These are phyloP conservation scores for Eucalyptus erythrocorys DNA, from an alignment of 345 rosid species.

Conservation along the genomic window DNA sequence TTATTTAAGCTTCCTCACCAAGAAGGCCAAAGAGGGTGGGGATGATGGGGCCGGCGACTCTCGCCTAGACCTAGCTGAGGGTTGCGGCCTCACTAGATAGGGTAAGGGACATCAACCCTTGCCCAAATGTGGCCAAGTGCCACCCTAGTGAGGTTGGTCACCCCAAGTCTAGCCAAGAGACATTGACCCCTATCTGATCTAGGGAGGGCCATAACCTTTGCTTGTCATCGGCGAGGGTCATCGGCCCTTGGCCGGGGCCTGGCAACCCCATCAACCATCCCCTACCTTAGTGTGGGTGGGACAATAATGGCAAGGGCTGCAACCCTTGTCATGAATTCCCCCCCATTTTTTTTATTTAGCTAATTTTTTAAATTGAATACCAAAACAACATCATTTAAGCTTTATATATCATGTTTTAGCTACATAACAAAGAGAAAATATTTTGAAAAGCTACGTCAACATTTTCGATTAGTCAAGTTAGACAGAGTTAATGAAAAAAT, in stretches of 20 bases:
- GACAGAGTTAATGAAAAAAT: neutral
- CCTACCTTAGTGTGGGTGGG: rapidly evolving
- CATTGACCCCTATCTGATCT: rapidly evolving
- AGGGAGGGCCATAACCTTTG: neutral
- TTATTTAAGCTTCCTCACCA: too few relatives aligned
- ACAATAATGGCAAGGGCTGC: rapidly evolving
- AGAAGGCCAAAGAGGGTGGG: too few relatives aligned
- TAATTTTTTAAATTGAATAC: too few relatives aligned
- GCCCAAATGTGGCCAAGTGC: neutral
- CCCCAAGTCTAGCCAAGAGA: neutral
- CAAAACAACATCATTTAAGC: too few relatives aligned
- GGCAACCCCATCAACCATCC: neutral
- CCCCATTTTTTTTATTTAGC: too few relatives aligned
- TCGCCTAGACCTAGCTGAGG: rapidly evolving
- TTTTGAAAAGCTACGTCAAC: neutral
- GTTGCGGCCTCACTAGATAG: too few relatives aligned
- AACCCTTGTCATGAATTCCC: neutral
- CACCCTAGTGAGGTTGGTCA: neutral
- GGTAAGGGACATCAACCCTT: neutral
- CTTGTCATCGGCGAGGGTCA: rapidly evolving
- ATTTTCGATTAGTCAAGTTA: neutral
- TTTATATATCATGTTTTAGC: neutral
- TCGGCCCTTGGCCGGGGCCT: rapidly evolving
- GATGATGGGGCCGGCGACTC: rapidly evolving
- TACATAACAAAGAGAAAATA: neutral